A percentile compares a stretch with the other conserved stretches of the same genome.
Conservation (phyloP, 768 basidiomycete species). For the Boletus subcaerulescens region DNA sequence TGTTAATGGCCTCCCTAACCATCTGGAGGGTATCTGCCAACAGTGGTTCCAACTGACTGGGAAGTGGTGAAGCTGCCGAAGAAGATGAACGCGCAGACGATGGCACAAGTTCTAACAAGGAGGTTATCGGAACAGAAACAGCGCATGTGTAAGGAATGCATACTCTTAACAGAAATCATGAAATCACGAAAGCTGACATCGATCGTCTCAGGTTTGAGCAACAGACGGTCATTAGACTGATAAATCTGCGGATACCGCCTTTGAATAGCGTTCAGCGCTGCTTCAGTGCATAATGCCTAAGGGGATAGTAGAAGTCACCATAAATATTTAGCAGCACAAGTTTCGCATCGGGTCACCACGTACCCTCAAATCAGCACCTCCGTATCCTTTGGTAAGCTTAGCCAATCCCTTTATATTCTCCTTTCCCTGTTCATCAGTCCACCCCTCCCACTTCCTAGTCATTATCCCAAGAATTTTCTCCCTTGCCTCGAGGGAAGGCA, state of each 20-base stretch:
- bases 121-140: conserved; percentile 2
- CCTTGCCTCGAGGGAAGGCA: conserved; percentile 81
- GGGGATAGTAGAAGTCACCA: neutral
- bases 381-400: conserved; percentile 93
- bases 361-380: conserved; percentile 93
- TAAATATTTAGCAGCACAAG: neutral
- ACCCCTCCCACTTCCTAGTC: conserved; percentile 87
- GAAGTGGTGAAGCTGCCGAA: conserved; percentile 81
- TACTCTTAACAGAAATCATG: conserved; percentile 96
- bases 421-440: conserved; percentile 53
- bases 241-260: conserved; percentile 97
- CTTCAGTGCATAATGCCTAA: conserved; percentile 94
- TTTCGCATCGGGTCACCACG: conserved; percentile 22
- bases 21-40: conserved; percentile 64
- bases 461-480: conserved; percentile 89
- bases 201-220: conserved; percentile 85
- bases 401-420: conserved; percentile 66
- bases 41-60: conserved; percentile 78
- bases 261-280: conserved; percentile 94
- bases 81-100: conserved; percentile 91
- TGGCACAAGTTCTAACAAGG: conserved; percentile 75
- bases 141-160: conserved; percentile 18
- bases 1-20: conserved; percentile 68
- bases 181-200: conserved; percentile 86
- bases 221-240: conserved; percentile 79